Conservation (phyloP, 352 stramenopile genomes). For the Pythium sp. region DNA sequence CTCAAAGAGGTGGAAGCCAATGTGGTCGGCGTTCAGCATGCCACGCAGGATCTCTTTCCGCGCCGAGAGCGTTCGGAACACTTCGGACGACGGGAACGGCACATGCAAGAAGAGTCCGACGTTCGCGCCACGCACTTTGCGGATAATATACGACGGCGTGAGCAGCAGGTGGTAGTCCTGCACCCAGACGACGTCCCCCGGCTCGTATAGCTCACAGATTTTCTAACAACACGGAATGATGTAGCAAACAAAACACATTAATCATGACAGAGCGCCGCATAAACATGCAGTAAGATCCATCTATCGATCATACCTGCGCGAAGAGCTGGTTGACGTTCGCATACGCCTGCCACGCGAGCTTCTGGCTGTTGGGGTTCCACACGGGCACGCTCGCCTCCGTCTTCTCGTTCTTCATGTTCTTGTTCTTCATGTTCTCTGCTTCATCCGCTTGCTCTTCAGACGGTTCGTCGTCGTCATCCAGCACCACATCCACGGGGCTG, state of each 20-base stretch:
- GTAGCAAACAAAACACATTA: neutral
- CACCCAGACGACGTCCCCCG: constrained; percentile 94
- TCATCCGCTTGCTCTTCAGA: neutral
- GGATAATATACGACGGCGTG: constrained; percentile 94
- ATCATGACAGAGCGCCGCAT: neutral
- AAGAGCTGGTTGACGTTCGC: constrained; percentile 95
- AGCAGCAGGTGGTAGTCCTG: constrained; percentile 98
- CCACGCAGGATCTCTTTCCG: constrained; percentile 88
- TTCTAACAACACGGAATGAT: constrained; percentile 24
- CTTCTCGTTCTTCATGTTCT: neutral
- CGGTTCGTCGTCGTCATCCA: constrained; percentile 31
- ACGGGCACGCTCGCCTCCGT: constrained; percentile 28
- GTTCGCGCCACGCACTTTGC: constrained; percentile 83
- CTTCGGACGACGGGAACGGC: constrained; percentile 97
- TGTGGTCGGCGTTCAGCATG: constrained; percentile 90
- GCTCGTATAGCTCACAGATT: constrained; percentile 75
- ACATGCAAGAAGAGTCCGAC: constrained; percentile 98
- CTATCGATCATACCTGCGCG: constrained; percentile 42
- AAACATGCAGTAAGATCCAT: neutral
- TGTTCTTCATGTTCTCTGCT: neutral
- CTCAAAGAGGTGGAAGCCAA: constrained; percentile 94
- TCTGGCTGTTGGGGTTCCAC: constrained; percentile 67
- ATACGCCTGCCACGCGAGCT: constrained; percentile 90
- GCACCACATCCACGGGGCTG: constrained; percentile 65
- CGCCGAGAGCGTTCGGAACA: constrained; percentile 96